A percentile compares a stretch with the other conserved stretches of the same genome.
phyloP scores from a whole-genome alignment of 169 alveolate species.

The Prorocentrum cordatum region DNA sequence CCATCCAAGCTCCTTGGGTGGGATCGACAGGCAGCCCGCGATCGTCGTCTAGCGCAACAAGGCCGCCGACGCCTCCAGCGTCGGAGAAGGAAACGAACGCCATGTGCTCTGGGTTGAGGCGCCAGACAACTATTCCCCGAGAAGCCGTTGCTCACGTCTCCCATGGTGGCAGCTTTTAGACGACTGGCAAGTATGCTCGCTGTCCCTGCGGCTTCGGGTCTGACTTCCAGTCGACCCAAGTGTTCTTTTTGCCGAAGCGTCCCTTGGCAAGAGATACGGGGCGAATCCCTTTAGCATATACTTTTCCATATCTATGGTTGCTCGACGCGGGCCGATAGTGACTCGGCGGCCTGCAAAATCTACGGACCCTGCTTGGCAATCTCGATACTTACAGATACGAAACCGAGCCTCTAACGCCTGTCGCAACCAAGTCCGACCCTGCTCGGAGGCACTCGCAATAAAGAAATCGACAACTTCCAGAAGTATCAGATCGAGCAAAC shows the following conservation, averaged over 20 bases:
- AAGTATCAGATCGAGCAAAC: neutral
- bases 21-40: neutral
- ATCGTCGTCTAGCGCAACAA: neutral
- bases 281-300: neutral
- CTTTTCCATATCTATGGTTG: too few relatives aligned
- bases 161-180: neutral
- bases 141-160: neutral
- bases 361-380: too few relatives aligned
- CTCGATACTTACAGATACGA: too few relatives aligned
- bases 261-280: too few relatives aligned
- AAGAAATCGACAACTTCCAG: neutral
- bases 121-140: neutral
- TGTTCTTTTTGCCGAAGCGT: neutral
- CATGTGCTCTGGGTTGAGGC: neutral
- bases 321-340: too few relatives aligned
- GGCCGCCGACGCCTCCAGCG: neutral
- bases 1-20: constrained; percentile 17
- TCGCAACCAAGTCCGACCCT: too few relatives aligned
- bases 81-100: neutral
- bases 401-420: too few relatives aligned
- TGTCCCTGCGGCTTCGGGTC: neutral
- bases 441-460: neutral
- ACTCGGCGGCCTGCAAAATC: too few relatives aligned
- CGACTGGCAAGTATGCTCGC: neutral
- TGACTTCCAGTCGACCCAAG: neutral